Evolutionary conservation across 768 basidiomycete species (phyloP).

Genomic region (Lentinula lateritia): DNA sequence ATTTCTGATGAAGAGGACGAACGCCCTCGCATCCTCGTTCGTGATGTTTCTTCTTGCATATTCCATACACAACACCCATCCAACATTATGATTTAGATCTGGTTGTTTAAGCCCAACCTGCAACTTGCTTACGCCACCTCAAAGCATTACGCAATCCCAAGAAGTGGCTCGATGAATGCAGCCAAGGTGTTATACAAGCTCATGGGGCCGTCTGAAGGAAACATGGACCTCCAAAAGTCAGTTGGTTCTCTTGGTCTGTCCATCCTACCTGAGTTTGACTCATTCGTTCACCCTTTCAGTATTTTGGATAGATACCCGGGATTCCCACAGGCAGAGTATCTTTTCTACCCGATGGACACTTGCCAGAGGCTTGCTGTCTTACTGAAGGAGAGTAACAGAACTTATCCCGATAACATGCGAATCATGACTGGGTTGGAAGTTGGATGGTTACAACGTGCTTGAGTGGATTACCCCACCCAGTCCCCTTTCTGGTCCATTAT

Average conservation of each 20-base stretch:
- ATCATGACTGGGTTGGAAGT: constrained; percentile 79
- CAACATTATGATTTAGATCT: constrained; percentile 48
- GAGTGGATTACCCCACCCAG: not conserved
- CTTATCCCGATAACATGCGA: constrained; percentile 72
- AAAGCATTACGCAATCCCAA: constrained; percentile 50
- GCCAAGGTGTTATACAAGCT: constrained; percentile 87
- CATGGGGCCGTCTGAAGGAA: constrained; percentile 51
- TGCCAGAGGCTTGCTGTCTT: constrained; percentile 66
- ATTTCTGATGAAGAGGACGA: constrained; percentile 86
- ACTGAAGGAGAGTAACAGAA: constrained; percentile 70
- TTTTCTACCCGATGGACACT: constrained; percentile 76
- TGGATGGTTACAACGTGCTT: constrained; percentile 60
- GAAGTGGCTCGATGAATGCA: constrained; percentile 55
- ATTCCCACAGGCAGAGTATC: constrained; percentile 83
- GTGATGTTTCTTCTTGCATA: constrained; percentile 19
- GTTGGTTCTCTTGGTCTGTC: constrained; percentile 10
- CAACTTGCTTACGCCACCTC: constrained; percentile 67
- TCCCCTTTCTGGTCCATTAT: not conserved
- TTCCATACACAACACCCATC: constrained; percentile 1
- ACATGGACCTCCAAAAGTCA: constrained; percentile 50
- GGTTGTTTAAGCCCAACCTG: constrained; percentile 92
- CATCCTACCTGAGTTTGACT: constrained; percentile 1
- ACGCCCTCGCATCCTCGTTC: constrained; percentile 69
- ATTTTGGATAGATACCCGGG: constrained; percentile 69
- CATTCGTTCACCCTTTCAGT: constrained; percentile 22